Evolutionary conservation across 1,284 basidiomycete species (phyloP).

Genomic region (Abortiporus biennis): DNA sequence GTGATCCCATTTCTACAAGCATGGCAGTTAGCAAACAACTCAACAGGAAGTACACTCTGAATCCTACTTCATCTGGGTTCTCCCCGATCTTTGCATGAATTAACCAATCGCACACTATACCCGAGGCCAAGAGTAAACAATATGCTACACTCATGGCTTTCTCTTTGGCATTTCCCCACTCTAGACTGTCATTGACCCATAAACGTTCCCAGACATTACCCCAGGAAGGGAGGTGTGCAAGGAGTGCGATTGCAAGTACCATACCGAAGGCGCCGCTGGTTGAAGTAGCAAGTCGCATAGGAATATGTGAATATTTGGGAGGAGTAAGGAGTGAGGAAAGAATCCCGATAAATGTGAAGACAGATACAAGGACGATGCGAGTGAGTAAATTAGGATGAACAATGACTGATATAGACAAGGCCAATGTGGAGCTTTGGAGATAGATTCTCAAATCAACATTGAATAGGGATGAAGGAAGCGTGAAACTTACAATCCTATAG

Average conservation of each 20-base stretch:
- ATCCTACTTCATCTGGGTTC: constrained; percentile 58
- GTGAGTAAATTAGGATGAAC: constrained; percentile 54
- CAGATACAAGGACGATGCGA: constrained; percentile 44
- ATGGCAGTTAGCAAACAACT: constrained; percentile 4
- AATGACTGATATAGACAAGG: constrained; percentile 47
- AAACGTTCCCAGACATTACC: constrained; percentile 56
- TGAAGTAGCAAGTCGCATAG: constrained; percentile 43
- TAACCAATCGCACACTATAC: constrained; percentile 48
- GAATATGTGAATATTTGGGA: constrained; percentile 35
- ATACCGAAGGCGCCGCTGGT: constrained; percentile 54
- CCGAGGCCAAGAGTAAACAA: constrained; percentile 43
- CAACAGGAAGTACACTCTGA: background rate
- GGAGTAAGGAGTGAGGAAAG: constrained; percentile 42
- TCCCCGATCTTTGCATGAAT: constrained; percentile 50
- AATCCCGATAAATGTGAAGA: constrained; percentile 34
- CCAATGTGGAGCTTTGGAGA: constrained; percentile 36
- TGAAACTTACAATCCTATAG: constrained; percentile 45
- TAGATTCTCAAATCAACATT: constrained; percentile 9
- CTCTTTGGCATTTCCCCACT: constrained; percentile 50
- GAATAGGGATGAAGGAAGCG: background rate
- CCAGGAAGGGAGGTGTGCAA: constrained; percentile 47
- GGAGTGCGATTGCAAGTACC: constrained; percentile 45
- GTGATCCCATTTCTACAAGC: constrained; percentile 56
- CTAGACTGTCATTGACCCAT: constrained; percentile 39
- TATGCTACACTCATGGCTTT: constrained; percentile 53